Conservation (phyloP, 345 rosid genomes). For the Salix exigua region DNA sequence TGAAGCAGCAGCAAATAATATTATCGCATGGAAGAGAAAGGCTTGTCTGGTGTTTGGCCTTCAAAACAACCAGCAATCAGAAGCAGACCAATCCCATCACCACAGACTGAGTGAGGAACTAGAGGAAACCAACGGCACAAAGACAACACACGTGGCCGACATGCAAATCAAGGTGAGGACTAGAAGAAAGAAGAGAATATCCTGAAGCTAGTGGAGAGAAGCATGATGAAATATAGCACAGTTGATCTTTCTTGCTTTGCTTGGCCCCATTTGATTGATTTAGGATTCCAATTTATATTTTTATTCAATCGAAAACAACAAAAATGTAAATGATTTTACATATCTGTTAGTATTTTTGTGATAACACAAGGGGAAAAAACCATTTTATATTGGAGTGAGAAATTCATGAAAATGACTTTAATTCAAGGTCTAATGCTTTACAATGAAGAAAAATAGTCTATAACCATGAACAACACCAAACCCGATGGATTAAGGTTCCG, state of each 20-base stretch:
- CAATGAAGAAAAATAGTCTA: no score
- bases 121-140: constrained; percentile 27
- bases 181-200: constrained; percentile 28
- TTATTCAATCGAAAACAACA: no score
- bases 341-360: no score
- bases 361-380: no score
- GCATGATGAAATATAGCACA: constrained; percentile 33
- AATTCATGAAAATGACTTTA: no score
- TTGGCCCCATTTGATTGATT: constrained; percentile 21
- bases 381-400: no score
- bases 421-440: no score
- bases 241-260: constrained; percentile 26
- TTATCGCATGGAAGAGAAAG: background rate
- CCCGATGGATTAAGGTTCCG: no score
- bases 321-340: no score
- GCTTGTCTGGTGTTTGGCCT: constrained; percentile 36
- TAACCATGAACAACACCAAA: no score
- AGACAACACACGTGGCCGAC: constrained; percentile 53
- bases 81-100: constrained; percentile 27
- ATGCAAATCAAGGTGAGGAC: constrained; percentile 35
- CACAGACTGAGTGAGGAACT: background rate
- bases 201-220: constrained; percentile 50
- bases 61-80: constrained; percentile 43
- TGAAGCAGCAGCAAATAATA: no score
- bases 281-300: background rate